Evolutionary conservation across 2,329 filamentous ascomycete species (phyloP).

Genomic region (Zymoseptoria tritici): DNA sequence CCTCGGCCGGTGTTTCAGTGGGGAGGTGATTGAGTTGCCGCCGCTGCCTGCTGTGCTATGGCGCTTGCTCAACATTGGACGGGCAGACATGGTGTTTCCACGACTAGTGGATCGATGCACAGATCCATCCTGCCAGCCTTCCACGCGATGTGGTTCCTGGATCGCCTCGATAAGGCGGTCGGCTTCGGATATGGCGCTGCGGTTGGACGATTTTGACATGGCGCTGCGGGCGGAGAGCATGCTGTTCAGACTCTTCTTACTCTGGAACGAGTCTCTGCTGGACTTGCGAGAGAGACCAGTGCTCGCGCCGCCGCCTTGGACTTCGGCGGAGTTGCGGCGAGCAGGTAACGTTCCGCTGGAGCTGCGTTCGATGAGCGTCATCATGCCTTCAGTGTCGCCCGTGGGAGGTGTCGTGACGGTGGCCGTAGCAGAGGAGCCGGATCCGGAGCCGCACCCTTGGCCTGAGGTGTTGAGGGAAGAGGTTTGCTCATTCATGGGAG

Average conservation of each 20-base stretch:
- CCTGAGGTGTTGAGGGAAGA: background rate
- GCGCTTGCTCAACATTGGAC: constrained; percentile 23
- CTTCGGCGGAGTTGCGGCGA: constrained; percentile 12
- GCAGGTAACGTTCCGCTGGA: constrained; percentile 24
- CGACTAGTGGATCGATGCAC: constrained; percentile 15
- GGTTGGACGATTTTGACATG: constrained; percentile 22
- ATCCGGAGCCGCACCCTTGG: background rate
- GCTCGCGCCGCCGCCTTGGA: background rate
- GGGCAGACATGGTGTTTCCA: constrained; percentile 5
- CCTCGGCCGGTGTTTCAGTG: constrained; percentile 10
- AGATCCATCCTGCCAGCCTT: constrained; percentile 21
- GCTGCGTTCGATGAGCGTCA: constrained; percentile 52
- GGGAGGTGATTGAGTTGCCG: constrained; percentile 5
- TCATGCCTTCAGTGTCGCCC: constrained; percentile 39
- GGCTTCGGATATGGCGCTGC: constrained; percentile 53
- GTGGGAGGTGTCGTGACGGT: background rate
- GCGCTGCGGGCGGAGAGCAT: constrained; percentile 32
- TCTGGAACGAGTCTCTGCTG: constrained; percentile 42
- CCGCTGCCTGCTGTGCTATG: constrained; percentile 17
- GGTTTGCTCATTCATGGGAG: constrained; percentile 13
- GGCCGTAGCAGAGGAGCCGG: background rate
- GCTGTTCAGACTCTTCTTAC: constrained; percentile 45
- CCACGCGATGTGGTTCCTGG: constrained; percentile 46
- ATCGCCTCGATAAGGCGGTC: constrained; percentile 67
- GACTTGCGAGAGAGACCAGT: constrained; percentile 23